Conservation (phyloP, 2,329 filamentous ascomycete species). For the Aureobasidium sp. region DNA sequence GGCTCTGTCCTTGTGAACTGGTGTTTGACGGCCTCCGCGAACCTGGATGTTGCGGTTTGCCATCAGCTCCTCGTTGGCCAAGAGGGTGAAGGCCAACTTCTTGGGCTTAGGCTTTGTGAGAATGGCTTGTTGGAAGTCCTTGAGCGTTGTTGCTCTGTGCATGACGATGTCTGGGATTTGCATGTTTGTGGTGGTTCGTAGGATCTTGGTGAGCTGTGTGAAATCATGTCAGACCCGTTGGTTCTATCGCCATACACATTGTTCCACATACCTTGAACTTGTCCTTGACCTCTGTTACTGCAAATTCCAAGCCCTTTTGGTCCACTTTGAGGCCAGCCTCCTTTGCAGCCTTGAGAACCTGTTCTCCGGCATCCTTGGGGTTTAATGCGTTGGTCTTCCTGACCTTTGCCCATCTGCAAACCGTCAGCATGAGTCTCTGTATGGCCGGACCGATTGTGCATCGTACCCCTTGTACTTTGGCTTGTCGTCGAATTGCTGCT, state of each 20-base stretch:
- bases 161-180: slow-evolving; percentile 64
- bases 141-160: slow-evolving; percentile 26
- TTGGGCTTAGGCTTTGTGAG: slow-evolving; percentile 32
- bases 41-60: slow-evolving; percentile 63
- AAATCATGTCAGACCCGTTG: slow-evolving; percentile 14
- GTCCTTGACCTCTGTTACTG: slow-evolving; percentile 48
- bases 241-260: not conserved
- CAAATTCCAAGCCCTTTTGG: slow-evolving; percentile 34
- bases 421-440: not conserved
- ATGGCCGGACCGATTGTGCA: not conserved
- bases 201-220: slow-evolving; percentile 65
- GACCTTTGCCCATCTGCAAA: not conserved
- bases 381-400: not conserved
- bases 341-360: not conserved
- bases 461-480: slow-evolving; percentile 28
- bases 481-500: slow-evolving; percentile 26
- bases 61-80: slow-evolving; percentile 37
- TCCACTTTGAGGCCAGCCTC: not conserved
- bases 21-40: slow-evolving; percentile 54
- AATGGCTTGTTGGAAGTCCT: slow-evolving; percentile 29
- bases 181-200: slow-evolving; percentile 72
- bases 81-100: slow-evolving; percentile 55
- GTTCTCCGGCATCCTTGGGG: not conserved
- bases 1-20: slow-evolving; percentile 61
- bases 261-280: slow-evolving; percentile 59